Percentiles rank a stretch among this genome's conserved stretches.
Conservation (phyloP, 2,329 filamentous ascomycete genomes). For the Fulvia fulva region DNA sequence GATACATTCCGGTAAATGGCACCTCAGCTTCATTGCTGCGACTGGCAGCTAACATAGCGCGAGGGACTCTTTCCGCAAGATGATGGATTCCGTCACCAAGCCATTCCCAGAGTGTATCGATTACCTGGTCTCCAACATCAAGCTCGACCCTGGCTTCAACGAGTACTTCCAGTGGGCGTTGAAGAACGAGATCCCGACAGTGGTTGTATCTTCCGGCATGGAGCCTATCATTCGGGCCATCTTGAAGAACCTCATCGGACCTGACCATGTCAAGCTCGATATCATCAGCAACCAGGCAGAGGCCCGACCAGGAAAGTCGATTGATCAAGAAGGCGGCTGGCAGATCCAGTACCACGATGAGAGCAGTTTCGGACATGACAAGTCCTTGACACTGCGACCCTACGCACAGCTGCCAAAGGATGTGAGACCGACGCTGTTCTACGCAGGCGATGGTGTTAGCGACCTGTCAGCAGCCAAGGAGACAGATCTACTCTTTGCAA, state of each 20-base stretch:
- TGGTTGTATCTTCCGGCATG: constrained; percentile 92
- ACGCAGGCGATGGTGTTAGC: constrained; percentile 90
- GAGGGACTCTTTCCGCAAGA: constrained; percentile 77
- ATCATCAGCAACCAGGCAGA: constrained; percentile 85
- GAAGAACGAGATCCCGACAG: constrained; percentile 80
- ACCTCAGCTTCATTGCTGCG: not conserved
- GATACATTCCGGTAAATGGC: constrained; percentile 62
- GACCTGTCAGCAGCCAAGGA: constrained; percentile 88
- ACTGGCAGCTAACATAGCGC: constrained; percentile 2
- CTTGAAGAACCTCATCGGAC: constrained; percentile 75
- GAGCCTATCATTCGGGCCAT: constrained; percentile 82
- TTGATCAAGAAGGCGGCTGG: constrained; percentile 82
- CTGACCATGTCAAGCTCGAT: constrained; percentile 71
- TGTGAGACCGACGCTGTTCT: constrained; percentile 78
- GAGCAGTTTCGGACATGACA: constrained; percentile 92
- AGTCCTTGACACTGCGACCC: constrained; percentile 83
- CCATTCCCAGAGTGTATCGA: constrained; percentile 80
- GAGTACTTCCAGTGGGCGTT: constrained; percentile 82
- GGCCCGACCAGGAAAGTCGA: constrained; percentile 62
- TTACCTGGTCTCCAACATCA: constrained; percentile 74
- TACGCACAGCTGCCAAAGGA: constrained; percentile 69
- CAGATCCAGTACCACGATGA: constrained; percentile 84
- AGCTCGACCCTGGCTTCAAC: constrained; percentile 81
- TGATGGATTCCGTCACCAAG: constrained; percentile 81
- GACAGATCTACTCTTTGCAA: constrained; percentile 90